Evolutionary conservation across 2,329 filamentous ascomycete species (phyloP), one percentile per base, ranked within the genome.

Genomic region (Trichoderma aggressivum): DNA sequence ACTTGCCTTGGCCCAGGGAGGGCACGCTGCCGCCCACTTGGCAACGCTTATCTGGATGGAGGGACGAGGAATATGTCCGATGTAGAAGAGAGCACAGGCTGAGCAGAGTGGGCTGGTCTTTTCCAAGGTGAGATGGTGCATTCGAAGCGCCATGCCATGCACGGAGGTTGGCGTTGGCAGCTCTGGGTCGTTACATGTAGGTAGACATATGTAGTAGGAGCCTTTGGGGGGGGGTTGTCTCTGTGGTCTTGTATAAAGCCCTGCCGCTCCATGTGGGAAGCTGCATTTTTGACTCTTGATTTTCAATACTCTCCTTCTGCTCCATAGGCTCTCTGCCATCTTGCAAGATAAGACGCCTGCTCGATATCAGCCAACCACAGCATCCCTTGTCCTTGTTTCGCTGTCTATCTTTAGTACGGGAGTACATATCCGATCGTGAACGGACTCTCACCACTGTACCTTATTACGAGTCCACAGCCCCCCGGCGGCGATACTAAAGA

Each of bases 171-270:
- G 43, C 43, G 43, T 50, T 50, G 43, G 50, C 55, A 11, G 18
- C 18, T 32, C 32, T 26, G 32, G 39, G 50, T 66, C 50, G 53
- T 66, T 39, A 32, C 56, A 59, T 59, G 28, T 32, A 21, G 11
- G 28, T 32, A 21, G 11, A 18, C 11, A 34, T 24, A 34, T 39
- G 34, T 43, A 21, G 34, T 43, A 21, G 24, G 24, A 62, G 24
- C 43, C 47, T 62, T 28, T 28, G 8, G 58, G 24, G 34, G 8
- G 58, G 24, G 34, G 21, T 50, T 50, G n/a, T 30, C 16, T 30
- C 21, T 30, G 61, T 47, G 34, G 18, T 64, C 24, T 39, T 53
- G 66, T 70, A 70, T 70, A 70, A 70, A 70, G 66, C 66, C 66
- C 39, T 50, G 55, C 12, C 24, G 34, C 66, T 53, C 58, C 53